A percentile compares a stretch with the other conserved stretches of the same genome.
Evolutionary conservation across 2,329 filamentous ascomycete genomes (phyloP).

Genomic region (Alternaria sp.): DNA sequence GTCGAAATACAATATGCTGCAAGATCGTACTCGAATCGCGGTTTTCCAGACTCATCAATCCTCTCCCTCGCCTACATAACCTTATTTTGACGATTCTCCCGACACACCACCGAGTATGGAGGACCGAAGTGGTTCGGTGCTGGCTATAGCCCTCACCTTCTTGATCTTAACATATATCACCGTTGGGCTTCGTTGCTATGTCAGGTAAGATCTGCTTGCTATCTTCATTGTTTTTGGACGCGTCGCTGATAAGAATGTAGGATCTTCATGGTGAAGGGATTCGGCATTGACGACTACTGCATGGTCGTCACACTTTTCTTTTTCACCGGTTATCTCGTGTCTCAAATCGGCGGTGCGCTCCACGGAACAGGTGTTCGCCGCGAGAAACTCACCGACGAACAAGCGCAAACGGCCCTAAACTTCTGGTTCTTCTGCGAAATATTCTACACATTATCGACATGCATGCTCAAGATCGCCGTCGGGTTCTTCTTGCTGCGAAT

Average conservation of each 20-base stretch:
- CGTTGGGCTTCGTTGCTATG: constrained; percentile 47
- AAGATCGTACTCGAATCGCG: not conserved
- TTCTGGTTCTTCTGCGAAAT: constrained; percentile 62
- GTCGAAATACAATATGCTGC: constrained; percentile 16
- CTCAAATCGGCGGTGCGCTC: constrained; percentile 42
- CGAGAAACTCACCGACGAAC: constrained; percentile 34
- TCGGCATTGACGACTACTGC: constrained; percentile 49
- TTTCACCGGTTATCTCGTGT: constrained; percentile 44
- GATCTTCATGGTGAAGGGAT: constrained; percentile 44
- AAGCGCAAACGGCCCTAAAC: constrained; percentile 35
- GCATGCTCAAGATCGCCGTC: constrained; percentile 58
- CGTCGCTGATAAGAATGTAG: constrained; percentile 14
- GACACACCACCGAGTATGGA: constrained; percentile 21
- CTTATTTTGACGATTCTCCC: not conserved
- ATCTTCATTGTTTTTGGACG: not conserved
- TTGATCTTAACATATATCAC: constrained; percentile 47
- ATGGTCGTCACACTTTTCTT: constrained; percentile 48
- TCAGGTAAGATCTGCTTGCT: constrained; percentile 32
- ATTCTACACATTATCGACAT: constrained; percentile 58
- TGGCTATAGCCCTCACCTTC: constrained; percentile 44
- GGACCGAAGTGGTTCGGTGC: constrained; percentile 34
- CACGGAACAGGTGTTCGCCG: constrained; percentile 48
- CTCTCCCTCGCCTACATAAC: constrained; percentile 3
- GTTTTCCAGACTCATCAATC: not conserved
- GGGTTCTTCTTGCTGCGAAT: constrained; percentile 60